Base-by-base conservation (phyloP, 2,329 filamentous ascomycete genomes). In the Penicillium occitanis region DNA sequence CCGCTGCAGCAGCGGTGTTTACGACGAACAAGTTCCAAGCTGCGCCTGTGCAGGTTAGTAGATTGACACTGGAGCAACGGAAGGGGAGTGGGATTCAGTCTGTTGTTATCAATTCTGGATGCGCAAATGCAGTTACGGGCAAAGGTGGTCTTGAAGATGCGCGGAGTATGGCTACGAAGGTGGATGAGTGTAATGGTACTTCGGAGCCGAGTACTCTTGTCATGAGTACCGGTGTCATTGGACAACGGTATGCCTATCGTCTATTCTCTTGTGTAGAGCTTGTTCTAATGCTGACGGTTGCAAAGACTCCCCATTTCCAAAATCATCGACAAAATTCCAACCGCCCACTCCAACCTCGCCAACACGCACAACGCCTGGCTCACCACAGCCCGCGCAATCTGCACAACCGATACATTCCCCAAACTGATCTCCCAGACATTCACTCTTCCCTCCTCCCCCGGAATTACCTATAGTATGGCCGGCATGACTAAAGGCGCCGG, bases 1-100 rank as follows among this genome's bases (percentile, higher is more conserved):
- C 91, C 6, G 93, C 90, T 7, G 92, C 90, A 10, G 92, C 93
- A 0, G 95, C 93, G 6, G 93, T 98, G 55, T 97, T 98, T 82
- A 99, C 95, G 64, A 96, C 93, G 79, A 99, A 99, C 83, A 93
- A 94, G 79, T 99, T 99, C 81, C 93, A 97, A 80, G 95, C 95
- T 19, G 95, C 95, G 11, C 95, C 95, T 5, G 94, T 99, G 53
- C 92, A 91, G 35, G 91, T 96, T 68, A 94, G 91, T 78, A 85
- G 88, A 69, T 84, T 90, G 66, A 87, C 93, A 67, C 81, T 97
- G 42, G 84, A 88, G 75, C 83, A 83, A 70, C 87, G 87, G 71
- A 82, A 84, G 58, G 91, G 92, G 66, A 78, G 85, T 13, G 91
- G 90, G 1, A 85, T 98, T 65, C 86, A 90, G 68, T 91, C 91